These are phyloP conservation scores for Plenodomus biglobosus DNA, from an alignment of 2,329 filamentous ascomycete species.

Conservation along the genomic window DNA sequence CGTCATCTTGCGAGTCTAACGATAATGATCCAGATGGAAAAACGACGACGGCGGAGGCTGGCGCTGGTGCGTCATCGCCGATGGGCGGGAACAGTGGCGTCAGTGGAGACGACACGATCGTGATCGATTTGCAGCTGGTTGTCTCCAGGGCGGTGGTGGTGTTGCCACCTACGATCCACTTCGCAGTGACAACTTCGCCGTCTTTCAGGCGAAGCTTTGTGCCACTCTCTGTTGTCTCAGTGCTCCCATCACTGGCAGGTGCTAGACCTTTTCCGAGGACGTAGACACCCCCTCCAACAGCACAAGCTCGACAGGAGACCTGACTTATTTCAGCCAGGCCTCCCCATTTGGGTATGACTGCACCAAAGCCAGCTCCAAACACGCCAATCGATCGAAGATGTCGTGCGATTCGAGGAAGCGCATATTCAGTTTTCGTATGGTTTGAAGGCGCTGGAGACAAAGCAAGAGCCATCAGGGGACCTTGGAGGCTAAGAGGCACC, in stretches of 20 bases:
- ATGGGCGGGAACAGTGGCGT: conserved; percentile 66
- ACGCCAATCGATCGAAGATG: conserved; percentile 85
- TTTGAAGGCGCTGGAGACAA: conserved; percentile 64
- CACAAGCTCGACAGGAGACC: conserved; percentile 84
- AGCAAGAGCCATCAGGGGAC: conserved; percentile 69
- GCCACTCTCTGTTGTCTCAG: conserved; percentile 11
- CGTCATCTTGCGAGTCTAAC: conserved; percentile 18
- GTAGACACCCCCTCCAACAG: conserved; percentile 89
- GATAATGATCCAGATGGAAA: conserved; percentile 63
- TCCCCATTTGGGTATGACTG: conserved; percentile 90
- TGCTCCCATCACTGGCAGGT: conserved; percentile 4
- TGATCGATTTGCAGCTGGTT: conserved; percentile 62
- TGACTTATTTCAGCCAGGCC: conserved; percentile 86
- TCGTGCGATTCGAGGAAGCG: conserved; percentile 71
- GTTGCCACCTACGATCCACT: conserved; percentile 54
- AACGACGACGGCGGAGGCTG: conserved; percentile 71
- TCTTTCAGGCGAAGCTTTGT: conserved; percentile 58
- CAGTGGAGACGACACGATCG: conserved; percentile 68
- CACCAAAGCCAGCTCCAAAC: conserved; percentile 86
- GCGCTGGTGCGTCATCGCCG: conserved; percentile 73
- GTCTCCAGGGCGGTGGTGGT: conserved; percentile 8
- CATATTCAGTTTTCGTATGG: conserved; percentile 64
- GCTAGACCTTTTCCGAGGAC: conserved; percentile 73
- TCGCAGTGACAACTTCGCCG: conserved; percentile 59
- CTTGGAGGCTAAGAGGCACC: conserved; percentile 65